Evolutionary conservation across 768 basidiomycete species (phyloP), one percentile per base, ranked within the genome.

Genomic region (Scleroderma bovista): DNA sequence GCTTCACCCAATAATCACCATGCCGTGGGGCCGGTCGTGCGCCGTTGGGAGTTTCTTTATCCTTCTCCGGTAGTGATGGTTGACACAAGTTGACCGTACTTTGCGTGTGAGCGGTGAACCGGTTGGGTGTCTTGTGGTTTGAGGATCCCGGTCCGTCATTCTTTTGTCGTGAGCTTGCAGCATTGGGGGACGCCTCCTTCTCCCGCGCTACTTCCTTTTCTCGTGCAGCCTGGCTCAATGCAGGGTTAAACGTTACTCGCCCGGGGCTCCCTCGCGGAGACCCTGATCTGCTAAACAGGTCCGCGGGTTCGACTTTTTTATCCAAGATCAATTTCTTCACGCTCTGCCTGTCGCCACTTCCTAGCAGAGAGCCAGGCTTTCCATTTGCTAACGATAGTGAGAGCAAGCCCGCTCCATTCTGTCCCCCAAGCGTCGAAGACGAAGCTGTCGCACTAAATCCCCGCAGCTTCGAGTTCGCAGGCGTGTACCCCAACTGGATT

Each of bases 291-390:
- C 79, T 75, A 59, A 90, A 85, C 46, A 91, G 59, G 53, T 91
- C 86, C 22, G 78, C 70, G 23, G 88, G 77, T 46, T 88, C 86
- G 15, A 89, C 73, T 62, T 85, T 91, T 69, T 88, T 93, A 61
- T 93, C 88, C 53, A 96, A 64, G 33, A 93, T 84, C 51, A 97
- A 77, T 63, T 95, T 95, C 74, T 97, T 97, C 51, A 95, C 90
- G 62, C 91, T 95, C 51, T 86, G 81, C 48, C 84, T 75, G 51
- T 69, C 74, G 38, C 80, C 87, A 58, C 78, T 85, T 6, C 88
- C 87, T 44, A 89, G 66, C 33, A 89, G 69, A 9, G 77, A 74
- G 44, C 77, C 76, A 0, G 76, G 67, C 59, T 79, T 86, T 44
- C 80, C 80, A 23, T 76, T 70, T 7, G 74, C 72, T 55, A 87